Base-by-base conservation (phyloP, 805 yeast genomes). In the Scheffersomyces stipitis region DNA sequence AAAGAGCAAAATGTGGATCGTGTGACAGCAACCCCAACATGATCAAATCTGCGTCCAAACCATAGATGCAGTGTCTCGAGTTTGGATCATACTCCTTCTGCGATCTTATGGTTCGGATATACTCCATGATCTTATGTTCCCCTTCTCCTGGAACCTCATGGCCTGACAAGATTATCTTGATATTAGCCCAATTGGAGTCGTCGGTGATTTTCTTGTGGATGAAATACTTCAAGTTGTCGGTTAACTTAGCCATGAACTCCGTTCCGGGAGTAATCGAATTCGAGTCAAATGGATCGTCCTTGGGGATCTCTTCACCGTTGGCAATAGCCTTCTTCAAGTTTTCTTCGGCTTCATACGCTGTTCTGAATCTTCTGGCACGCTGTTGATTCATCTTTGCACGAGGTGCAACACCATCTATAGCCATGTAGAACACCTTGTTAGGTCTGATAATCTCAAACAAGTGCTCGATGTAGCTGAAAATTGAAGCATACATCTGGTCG, bases 61-160 rank as follows among this genome's bases (percentile, higher is more conserved):
- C 98, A 60, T 91, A 91, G 33, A 91, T 79, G 71, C 97, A 91
- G 57, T 91, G 98, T 60, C 96, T 81, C 13, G 83, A 73, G 58
- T 91, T 86, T 33, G 89, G 80, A 54, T 87, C 74, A 54, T 86
- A 86, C 34, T 71, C 80, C 0, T 78, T 73, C 52, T 81, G 83
- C n/a, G 90, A 76, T 58, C 86, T 84, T 64, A 81, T 74, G 29
- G 78, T 67, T 64, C 97, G 80, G 46, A 91, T 88, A 52, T 78
- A 88, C 51, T 87, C 87, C 97, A 90, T 91, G 49, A 91, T 89
- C 57, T 91, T 91, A 66, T 91, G 98, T 66, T 91, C 98, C 64
- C 98, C 98, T 71, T 91, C 98, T 49, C 98, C 98, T 3, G 98
- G 98, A 14, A 87, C 97, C 60, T 90, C 96, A 53, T 88, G 96